phyloP scores from a whole-genome alignment of 148 eudicot species.

The Chenopodium berlandieri region DNA sequence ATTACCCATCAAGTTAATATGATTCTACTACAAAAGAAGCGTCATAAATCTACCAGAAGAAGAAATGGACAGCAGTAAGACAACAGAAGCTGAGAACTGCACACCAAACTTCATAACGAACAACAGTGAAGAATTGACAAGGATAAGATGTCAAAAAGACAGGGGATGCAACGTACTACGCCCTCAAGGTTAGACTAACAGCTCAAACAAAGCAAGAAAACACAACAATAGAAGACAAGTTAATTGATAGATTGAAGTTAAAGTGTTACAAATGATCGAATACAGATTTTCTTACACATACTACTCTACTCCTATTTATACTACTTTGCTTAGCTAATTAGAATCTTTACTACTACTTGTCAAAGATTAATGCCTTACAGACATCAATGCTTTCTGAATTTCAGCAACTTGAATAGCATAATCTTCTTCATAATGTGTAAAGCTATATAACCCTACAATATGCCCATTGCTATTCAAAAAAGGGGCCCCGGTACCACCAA shows the following conservation, averaged over 20 bases:
- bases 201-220: too few species aligned
- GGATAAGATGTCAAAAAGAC: background rate
- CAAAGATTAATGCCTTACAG: background rate
- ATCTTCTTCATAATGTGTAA: background rate
- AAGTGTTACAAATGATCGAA: too few species aligned
- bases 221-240: too few species aligned
- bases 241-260: too few species aligned
- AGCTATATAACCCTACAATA: conserved; percentile 1
- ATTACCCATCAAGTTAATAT: background rate
- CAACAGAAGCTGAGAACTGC: conserved; percentile 21
- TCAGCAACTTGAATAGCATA: conserved; percentile 4
- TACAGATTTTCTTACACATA: too few species aligned
- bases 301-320: too few species aligned
- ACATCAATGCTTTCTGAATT: background rate
- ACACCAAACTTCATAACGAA: conserved; percentile 12
- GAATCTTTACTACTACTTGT: too few species aligned
- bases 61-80: too few species aligned
- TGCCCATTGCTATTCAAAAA: background rate
- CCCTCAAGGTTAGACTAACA: too few species aligned
- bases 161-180: background rate
- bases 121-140: background rate
- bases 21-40: conserved; percentile 4
- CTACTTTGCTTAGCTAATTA: too few species aligned
- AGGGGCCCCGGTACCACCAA: conserved; percentile 14
- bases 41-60: background rate